phyloP scores from a whole-genome alignment of 192 early-diverging fungal species.

The Mortierella alpina region DNA sequence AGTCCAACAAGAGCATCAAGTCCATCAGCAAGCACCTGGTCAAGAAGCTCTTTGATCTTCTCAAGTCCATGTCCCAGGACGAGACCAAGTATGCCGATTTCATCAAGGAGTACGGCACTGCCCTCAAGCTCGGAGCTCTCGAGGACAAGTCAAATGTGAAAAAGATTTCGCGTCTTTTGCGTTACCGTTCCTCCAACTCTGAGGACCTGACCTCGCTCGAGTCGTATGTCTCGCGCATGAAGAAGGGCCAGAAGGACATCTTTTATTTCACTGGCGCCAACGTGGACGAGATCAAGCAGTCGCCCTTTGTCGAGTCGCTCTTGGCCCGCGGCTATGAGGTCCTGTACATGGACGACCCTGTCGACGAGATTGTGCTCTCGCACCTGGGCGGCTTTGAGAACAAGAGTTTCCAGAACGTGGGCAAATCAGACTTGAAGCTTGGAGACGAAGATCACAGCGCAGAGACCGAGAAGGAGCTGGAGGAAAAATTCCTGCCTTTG shows the following conservation, averaged over 20 bases:
- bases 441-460: slow-evolving; percentile 66
- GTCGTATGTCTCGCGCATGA: slow-evolving; percentile 90
- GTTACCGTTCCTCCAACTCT: slow-evolving; percentile 78
- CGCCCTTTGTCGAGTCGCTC: slow-evolving; percentile 93
- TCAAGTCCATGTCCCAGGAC: slow-evolving; percentile 75
- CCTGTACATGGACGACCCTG: slow-evolving; percentile 78
- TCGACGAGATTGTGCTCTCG: slow-evolving; percentile 84
- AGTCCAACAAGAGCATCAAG: slow-evolving; percentile 84
- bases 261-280: slow-evolving; percentile 85
- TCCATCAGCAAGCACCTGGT: slow-evolving; percentile 90
- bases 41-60: slow-evolving; percentile 90
- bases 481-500: slow-evolving; percentile 64
- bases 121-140: slow-evolving; percentile 90
- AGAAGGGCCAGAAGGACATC: slow-evolving; percentile 89
- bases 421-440: slow-evolving; percentile 73
- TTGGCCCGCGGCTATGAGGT: slow-evolving; percentile 92
- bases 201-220: slow-evolving; percentile 66
- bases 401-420: slow-evolving; percentile 81
- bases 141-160: slow-evolving; percentile 79
- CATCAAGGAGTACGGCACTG: slow-evolving; percentile 77
- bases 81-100: slow-evolving; percentile 76
- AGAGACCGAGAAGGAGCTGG: slow-evolving; percentile 59
- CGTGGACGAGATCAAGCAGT: slow-evolving; percentile 76
- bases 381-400: slow-evolving; percentile 80
- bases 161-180: slow-evolving; percentile 85